Conservation (phyloP, 2,329 filamentous ascomycete species). For the Sporothrix inflata region DNA sequence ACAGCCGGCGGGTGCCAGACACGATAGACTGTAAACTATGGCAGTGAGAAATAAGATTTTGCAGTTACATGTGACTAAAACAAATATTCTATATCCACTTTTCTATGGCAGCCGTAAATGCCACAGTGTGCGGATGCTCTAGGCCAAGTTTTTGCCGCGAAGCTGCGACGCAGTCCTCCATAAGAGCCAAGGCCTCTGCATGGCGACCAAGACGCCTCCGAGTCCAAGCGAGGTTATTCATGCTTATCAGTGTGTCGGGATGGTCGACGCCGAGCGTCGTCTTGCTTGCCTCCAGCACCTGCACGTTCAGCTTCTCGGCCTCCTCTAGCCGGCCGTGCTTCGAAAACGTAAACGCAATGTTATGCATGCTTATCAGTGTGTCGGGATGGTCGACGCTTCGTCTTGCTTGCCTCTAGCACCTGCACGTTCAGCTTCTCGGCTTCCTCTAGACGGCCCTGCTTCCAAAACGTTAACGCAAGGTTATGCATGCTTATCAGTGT, state of each 20-base stretch:
- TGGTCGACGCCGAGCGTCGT: neutral
- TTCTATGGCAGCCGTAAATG: neutral
- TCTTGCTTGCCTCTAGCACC: neutral
- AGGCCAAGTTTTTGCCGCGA: neutral
- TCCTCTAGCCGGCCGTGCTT: conserved; percentile 28
- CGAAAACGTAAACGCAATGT: neutral
- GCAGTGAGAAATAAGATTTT: no score
- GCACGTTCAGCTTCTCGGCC: conserved; percentile 27
- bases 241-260: conserved; percentile 16
- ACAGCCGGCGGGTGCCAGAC: no score
- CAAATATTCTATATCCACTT: neutral
- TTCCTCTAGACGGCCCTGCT: conserved; percentile 2
- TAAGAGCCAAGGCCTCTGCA: neutral
- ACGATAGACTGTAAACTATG: no score
- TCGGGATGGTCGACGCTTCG: conserved; percentile 13
- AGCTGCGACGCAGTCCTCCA: neutral
- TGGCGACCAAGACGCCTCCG: neutral
- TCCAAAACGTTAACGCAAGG: neutral
- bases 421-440: neutral
- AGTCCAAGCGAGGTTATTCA: neutral
- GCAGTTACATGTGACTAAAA: no score
- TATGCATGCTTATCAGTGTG: conserved; percentile 1
- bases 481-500: neutral
- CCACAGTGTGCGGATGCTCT: neutral
- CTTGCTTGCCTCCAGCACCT: neutral